Conservation (phyloP, 108 stramenopile species). For the Skeletonema potamos region DNA sequence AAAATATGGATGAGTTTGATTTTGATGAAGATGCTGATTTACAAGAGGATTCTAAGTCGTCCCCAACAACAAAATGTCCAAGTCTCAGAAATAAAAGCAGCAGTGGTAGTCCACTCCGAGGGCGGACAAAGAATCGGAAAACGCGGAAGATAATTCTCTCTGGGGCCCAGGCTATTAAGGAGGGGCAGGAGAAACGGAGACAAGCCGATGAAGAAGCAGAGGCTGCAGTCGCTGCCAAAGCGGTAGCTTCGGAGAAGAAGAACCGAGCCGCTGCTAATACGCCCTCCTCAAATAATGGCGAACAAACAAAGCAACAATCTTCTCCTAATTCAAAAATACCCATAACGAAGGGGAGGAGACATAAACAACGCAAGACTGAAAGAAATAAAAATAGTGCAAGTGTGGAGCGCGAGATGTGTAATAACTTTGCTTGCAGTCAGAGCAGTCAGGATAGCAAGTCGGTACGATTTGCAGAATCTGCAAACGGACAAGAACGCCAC, state of each 20-base stretch:
- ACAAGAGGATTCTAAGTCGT: background rate
- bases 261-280: background rate
- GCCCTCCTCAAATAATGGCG: background rate
- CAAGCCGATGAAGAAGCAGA: background rate
- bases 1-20: background rate
- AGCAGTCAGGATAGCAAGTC: slow-evolving; percentile 5
- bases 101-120: background rate
- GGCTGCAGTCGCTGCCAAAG: background rate
- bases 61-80: background rate
- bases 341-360: background rate
- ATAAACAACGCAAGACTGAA: background rate
- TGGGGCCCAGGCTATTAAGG: background rate
- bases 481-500: background rate
- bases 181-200: background rate
- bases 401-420: background rate
- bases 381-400: background rate
- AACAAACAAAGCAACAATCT: background rate
- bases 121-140: background rate
- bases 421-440: background rate
- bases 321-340: background rate
- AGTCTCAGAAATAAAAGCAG: background rate
- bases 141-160: background rate
- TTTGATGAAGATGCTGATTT: background rate
- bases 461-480: background rate
- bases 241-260: background rate